Base-by-base conservation (phyloP, 345 rosid species). In the Hibiscus syriacus region DNA sequence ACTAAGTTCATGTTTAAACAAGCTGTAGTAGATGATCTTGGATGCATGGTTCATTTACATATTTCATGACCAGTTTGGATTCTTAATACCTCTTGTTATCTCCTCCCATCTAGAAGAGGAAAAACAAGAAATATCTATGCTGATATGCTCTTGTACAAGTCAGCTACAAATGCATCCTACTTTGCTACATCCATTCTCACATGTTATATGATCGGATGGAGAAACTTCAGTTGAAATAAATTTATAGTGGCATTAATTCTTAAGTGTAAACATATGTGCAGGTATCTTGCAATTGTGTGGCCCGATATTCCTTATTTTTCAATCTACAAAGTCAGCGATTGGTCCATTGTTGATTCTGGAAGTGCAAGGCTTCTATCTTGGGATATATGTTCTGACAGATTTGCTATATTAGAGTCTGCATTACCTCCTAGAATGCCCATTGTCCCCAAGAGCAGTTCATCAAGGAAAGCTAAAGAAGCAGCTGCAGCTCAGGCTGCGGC, bases 401-500 rank as follows among this genome's bases (percentile, higher is more conserved):
- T 91, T 80, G 90, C 99, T 48, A 84, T 94, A 76, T 76, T 94
- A 79, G 99, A 94, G 78, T 89, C 96, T 72, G 83, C 78, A 19
- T 76, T 85, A 70, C 76, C 90, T 69, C 96, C 92, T 66, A 89
- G 96, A 77, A 81, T 91, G 76, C 99, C 99, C 56, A 66, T 85
- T 46, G 82, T 91, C 76, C 89, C 97, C 6, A 94, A 91, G 74
- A 92, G 97, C 36, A 81, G 88, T 68, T 93, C 96, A 71, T 90
- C 97, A 39, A 87, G 88, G 80, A 91, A 77, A 78, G 96, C 99
- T 26, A 94, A 80, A 80, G 99, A 91, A 78, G 97, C 99, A 9
- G 99, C 99, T 53, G 96, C 97, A 56, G 97, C 92, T 50, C 97
- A 91, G 76, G 99, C 97, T 64, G 96, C 97, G 5, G 95, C 95